phyloP scores from a whole-genome alignment of 2,329 filamentous ascomycete species.

The Epichloe elymi region DNA sequence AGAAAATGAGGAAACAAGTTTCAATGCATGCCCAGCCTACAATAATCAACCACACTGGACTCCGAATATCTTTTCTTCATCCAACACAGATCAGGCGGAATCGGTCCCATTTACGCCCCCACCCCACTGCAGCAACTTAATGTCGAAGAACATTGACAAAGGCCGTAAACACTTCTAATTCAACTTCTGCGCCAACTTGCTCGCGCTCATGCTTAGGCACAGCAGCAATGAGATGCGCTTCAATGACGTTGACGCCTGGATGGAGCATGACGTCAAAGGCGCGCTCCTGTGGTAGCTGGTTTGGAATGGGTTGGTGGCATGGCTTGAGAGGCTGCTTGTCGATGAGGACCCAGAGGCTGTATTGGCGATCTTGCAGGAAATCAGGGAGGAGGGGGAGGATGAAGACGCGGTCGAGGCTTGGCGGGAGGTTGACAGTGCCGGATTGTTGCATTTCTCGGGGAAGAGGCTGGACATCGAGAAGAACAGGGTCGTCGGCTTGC shows the following conservation, averaged over 20 bases:
- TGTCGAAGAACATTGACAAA: slow-evolving; percentile 54
- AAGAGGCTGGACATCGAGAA: slow-evolving; percentile 52
- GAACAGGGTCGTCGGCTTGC: slow-evolving; percentile 46
- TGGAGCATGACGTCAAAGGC: slow-evolving; percentile 62
- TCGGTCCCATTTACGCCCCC: background rate
- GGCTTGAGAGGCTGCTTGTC: slow-evolving; percentile 51
- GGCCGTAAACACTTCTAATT: slow-evolving; percentile 67
- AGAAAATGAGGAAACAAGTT: background rate
- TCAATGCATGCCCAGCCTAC: background rate
- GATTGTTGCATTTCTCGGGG: slow-evolving; percentile 56
- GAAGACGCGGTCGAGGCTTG: slow-evolving; percentile 56
- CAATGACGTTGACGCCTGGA: slow-evolving; percentile 63
- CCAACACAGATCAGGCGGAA: background rate
- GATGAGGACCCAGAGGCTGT: slow-evolving; percentile 62
- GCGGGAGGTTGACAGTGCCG: slow-evolving; percentile 55
- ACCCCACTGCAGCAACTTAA: background rate
- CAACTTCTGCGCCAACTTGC: slow-evolving; percentile 47
- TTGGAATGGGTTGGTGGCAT: slow-evolving; percentile 32
- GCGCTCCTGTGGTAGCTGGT: slow-evolving; percentile 46
- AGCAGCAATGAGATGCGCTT: slow-evolving; percentile 64
- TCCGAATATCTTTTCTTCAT: background rate
- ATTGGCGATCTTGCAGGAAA: slow-evolving; percentile 52
- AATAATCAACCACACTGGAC: background rate
- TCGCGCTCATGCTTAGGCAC: slow-evolving; percentile 46
- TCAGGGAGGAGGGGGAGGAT: slow-evolving; percentile 54